These are phyloP conservation scores for Camellia granthamiana DNA, from an alignment of 148 eudicot genomes.

Conservation along the genomic window DNA sequence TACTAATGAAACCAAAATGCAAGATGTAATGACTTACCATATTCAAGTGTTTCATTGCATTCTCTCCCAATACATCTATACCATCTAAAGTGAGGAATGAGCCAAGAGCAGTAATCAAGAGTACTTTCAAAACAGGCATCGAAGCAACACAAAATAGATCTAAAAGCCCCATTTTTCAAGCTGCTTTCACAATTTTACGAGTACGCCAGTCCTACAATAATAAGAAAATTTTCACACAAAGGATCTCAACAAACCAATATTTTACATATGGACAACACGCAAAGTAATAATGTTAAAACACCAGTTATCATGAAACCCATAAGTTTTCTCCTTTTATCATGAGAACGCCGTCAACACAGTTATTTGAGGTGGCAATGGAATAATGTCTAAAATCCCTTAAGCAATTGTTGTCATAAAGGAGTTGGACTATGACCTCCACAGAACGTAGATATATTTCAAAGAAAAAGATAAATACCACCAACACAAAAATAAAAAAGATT, in stretches of 20 bases:
- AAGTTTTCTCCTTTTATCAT: too few species aligned
- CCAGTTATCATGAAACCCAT: not conserved
- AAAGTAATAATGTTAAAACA: not conserved
- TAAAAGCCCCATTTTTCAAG: conserved; percentile 24
- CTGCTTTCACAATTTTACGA: not conserved
- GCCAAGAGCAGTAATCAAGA: conserved; percentile 43
- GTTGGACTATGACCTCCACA: not conserved
- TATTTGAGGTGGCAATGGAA: not conserved
- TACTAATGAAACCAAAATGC: not conserved
- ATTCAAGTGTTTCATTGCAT: conserved; percentile 35
- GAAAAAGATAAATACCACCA: too few species aligned
- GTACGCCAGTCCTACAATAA: not conserved
- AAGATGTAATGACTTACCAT: conserved; percentile 14
- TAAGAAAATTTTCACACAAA: not conserved
- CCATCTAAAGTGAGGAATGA: conserved; percentile 36
- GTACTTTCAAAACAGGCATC: conserved; percentile 45
- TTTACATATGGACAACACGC: not conserved
- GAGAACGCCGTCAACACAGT: too few species aligned
- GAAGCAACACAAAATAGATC: conserved; percentile 39
- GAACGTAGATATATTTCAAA: not conserved
- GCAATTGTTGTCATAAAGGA: too few species aligned
- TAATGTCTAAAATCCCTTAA: too few species aligned
- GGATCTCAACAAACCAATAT: not conserved
- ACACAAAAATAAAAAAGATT: too few species aligned
- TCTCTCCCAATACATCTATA: conserved; percentile 35